Evolutionary conservation across 331 rosid species (phyloP).

Genomic region (Rosa hybrid): DNA sequence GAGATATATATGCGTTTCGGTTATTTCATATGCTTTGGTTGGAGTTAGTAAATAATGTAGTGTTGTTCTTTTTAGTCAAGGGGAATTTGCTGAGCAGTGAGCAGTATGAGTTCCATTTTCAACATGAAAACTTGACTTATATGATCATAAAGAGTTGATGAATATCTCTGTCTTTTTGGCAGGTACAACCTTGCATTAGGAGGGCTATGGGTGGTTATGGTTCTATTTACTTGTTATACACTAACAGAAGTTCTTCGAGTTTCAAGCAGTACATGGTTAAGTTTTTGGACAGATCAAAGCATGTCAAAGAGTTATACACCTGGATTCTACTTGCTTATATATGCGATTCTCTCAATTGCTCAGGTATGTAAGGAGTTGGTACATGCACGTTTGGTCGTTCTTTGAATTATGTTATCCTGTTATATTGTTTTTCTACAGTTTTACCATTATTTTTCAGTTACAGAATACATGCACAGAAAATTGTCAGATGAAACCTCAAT

Average conservation of each 20-base stretch:
- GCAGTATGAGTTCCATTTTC: not conserved
- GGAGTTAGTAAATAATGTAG: not conserved
- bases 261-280: constrained; percentile 85
- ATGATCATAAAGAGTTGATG: not conserved
- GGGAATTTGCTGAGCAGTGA: not conserved
- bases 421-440: constrained; percentile 17
- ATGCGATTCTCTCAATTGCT: constrained; percentile 71
- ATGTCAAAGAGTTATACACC: constrained; percentile 45
- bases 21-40: not conserved
- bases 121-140: not conserved
- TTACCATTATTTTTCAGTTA: not conserved
- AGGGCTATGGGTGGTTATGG: constrained; percentile 72
- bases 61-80: not conserved
- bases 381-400: constrained; percentile 6
- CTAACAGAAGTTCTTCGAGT: constrained; percentile 28
- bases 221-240: constrained; percentile 61
- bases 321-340: constrained; percentile 64
- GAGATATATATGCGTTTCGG: not conserved
- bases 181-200: constrained; percentile 84
- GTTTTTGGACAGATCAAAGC: constrained; percentile 77
- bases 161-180: constrained; percentile 22
- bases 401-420: not conserved
- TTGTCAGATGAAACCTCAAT: not conserved
- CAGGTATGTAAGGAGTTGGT: constrained; percentile 51
- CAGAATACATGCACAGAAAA: too few species aligned